Percentiles rank a stretch among this genome's conserved stretches.
phyloP scores from a whole-genome alignment of 2,329 filamentous ascomycete genomes.

The Fonsecaea monophora region DNA sequence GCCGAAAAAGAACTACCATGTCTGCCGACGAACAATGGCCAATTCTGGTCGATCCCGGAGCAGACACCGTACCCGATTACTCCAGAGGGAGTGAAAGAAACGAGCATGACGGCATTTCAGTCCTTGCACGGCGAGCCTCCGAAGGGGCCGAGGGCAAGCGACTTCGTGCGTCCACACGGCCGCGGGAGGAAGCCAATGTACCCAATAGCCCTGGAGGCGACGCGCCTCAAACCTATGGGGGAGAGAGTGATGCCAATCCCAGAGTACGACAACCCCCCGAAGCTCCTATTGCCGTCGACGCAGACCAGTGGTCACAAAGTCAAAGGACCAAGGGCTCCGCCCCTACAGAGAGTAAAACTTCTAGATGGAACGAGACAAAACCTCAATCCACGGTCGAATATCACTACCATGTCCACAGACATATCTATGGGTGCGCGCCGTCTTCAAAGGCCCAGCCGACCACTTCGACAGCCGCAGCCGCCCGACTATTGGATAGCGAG shows the following conservation, averaged over 20 bases:
- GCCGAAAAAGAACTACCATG: slow-evolving; percentile 38
- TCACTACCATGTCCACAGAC: slow-evolving; percentile 52
- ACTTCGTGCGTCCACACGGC: slow-evolving; percentile 24
- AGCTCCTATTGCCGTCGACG: slow-evolving; percentile 42
- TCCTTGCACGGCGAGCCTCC: neutral
- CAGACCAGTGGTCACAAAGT: slow-evolving; percentile 37
- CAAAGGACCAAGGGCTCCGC: slow-evolving; percentile 35
- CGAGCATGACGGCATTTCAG: neutral
- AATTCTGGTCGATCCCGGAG: slow-evolving; percentile 35
- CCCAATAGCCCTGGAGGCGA: slow-evolving; percentile 4
- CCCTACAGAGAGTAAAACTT: slow-evolving; percentile 8
- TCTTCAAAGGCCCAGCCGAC: slow-evolving; percentile 13
- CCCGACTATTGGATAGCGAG: slow-evolving; percentile 22
- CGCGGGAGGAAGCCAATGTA: slow-evolving; percentile 21
- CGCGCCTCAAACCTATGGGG: slow-evolving; percentile 12
- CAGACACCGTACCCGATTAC: neutral
- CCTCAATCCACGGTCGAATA: slow-evolving; percentile 39
- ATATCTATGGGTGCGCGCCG: slow-evolving; percentile 42
- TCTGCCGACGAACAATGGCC: slow-evolving; percentile 40
- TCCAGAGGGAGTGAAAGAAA: slow-evolving; percentile 7
- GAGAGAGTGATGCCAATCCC: slow-evolving; percentile 32
- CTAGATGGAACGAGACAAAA: slow-evolving; percentile 21
- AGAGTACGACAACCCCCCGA: slow-evolving; percentile 37
- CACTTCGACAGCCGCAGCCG: slow-evolving; percentile 16
- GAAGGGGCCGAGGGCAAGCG: slow-evolving; percentile 27